phyloP scores from a whole-genome alignment of 2,329 filamentous ascomycete genomes.

The Fusarium xyrophilum region DNA sequence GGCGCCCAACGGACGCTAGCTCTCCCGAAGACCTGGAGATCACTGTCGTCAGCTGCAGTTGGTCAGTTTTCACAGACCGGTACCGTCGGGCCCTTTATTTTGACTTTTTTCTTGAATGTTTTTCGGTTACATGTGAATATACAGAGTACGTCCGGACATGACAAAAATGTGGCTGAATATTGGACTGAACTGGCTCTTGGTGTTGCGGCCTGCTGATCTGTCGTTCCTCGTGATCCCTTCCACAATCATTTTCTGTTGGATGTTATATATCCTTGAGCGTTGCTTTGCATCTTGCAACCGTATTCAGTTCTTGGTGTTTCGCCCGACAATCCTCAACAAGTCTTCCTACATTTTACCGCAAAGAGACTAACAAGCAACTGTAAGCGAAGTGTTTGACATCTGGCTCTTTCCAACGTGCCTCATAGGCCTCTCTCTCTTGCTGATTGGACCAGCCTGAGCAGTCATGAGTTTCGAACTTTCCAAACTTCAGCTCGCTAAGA shows the following conservation, averaged over 20 bases:
- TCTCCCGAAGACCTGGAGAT: slow-evolving; percentile 16
- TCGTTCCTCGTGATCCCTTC: slow-evolving; percentile 6
- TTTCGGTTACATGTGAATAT: slow-evolving; percentile 43
- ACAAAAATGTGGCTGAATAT: slow-evolving; percentile 9
- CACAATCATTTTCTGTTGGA: background rate
- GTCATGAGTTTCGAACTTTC: background rate
- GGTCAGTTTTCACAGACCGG: background rate
- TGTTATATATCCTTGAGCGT: background rate
- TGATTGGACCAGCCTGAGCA: background rate
- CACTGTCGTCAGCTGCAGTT: background rate
- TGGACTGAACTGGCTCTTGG: background rate
- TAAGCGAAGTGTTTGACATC: background rate
- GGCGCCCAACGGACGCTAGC: slow-evolving; percentile 10
- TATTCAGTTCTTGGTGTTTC: background rate
- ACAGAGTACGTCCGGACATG: too few relatives aligned
- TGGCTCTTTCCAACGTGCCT: background rate
- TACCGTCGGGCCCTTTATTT: slow-evolving; percentile 11
- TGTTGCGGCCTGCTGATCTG: background rate
- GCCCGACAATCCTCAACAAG: background rate
- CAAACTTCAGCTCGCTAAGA: background rate
- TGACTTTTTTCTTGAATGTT: background rate
- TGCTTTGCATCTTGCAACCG: background rate
- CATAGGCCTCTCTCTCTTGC: background rate
- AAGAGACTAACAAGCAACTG: background rate
- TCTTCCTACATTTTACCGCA: background rate